Evolutionary conservation across 352 stramenopile genomes (phyloP).

Genomic region (Pythium dissotocum): DNA sequence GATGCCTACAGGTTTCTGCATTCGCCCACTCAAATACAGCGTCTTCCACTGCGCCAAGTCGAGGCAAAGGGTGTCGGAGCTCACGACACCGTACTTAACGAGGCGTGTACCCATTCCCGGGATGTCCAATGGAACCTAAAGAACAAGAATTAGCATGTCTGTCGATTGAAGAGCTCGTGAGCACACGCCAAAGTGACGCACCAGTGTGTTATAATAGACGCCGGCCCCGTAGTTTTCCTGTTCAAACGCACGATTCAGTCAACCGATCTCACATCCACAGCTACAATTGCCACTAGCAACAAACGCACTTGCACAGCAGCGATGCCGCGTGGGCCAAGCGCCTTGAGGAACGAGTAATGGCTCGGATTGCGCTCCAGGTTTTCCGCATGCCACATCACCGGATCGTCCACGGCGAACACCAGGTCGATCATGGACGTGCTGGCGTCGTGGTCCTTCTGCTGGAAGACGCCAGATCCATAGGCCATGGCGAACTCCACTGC

Average conservation of each 20-base stretch:
- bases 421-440: conserved; percentile 87
- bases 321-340: conserved; percentile 57
- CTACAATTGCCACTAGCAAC: neutral
- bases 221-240: conserved; percentile 76
- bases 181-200: conserved; percentile 9
- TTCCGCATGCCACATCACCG: conserved; percentile 73
- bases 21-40: conserved; percentile 85
- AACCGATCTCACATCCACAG: neutral
- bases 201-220: conserved; percentile 87
- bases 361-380: conserved; percentile 75
- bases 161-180: no score
- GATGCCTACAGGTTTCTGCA: conserved; percentile 81
- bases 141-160: neutral
- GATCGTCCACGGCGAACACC: conserved; percentile 86
- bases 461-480: conserved; percentile 83
- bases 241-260: no score
- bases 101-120: conserved; percentile 60
- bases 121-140: conserved; percentile 56
- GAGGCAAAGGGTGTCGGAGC: conserved; percentile 69
- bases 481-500: conserved; percentile 78
- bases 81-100: conserved; percentile 91
- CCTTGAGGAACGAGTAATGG: conserved; percentile 84
- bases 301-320: conserved; percentile 49
- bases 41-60: conserved; percentile 82
- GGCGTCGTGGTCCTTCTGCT: conserved; percentile 73